phyloP scores from a whole-genome alignment of 306 rosid genomes.

The Potentilla sterilis region DNA sequence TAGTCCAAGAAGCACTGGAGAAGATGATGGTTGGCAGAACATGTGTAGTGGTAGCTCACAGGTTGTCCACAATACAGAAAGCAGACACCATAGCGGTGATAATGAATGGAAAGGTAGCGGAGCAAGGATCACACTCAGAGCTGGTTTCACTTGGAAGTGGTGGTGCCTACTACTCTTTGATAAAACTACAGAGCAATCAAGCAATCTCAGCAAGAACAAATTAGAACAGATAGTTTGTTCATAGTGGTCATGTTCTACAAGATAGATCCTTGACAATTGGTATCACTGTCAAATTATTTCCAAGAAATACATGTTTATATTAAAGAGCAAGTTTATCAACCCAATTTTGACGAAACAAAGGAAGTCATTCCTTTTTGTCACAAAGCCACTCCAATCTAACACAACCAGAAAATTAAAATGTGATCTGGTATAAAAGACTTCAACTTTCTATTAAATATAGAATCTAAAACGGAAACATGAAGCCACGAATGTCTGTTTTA shows the following conservation, averaged over 20 bases:
- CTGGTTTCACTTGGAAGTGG: slow-evolving; percentile 39
- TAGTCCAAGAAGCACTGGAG: slow-evolving; percentile 73
- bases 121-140: slow-evolving; percentile 53
- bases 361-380: background rate
- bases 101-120: slow-evolving; percentile 58
- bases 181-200: slow-evolving; percentile 49
- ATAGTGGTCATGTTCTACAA: background rate
- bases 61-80: slow-evolving; percentile 66
- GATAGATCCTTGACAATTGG: background rate
- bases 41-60: slow-evolving; percentile 68
- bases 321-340: background rate
- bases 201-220: slow-evolving; percentile 4
- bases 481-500: too few species aligned
- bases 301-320: background rate
- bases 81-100: slow-evolving; percentile 60
- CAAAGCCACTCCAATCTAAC: background rate
- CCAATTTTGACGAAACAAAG: background rate
- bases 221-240: background rate
- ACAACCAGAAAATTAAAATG: background rate
- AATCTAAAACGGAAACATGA: too few species aligned
- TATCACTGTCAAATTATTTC: slow-evolving; percentile 1
- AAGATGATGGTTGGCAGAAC: slow-evolving; percentile 81
- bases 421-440: background rate
- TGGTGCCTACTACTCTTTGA: slow-evolving; percentile 58
- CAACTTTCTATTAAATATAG: too few species aligned